Percentiles rank a stretch among this genome's conserved stretches.
Conservation (phyloP, 2,329 filamentous ascomycete species). For the Ophioceras dolichostomum region DNA sequence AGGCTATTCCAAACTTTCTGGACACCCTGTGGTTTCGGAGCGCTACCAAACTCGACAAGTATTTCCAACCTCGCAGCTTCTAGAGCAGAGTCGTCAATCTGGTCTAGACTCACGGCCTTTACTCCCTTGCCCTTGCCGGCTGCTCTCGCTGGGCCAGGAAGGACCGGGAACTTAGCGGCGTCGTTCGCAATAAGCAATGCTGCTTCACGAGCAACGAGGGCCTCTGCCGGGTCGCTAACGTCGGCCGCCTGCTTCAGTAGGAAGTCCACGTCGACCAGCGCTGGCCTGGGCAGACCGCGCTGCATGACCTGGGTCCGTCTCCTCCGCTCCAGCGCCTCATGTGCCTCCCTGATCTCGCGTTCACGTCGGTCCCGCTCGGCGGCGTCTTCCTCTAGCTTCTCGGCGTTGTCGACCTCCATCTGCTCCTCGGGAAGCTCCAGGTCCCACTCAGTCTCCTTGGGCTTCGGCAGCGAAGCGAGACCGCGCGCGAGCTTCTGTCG, state of each 20-base stretch:
- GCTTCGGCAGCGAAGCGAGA: constrained; percentile 77
- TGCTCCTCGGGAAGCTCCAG: constrained; percentile 81
- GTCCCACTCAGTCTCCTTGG: constrained; percentile 90
- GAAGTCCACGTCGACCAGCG: constrained; percentile 55
- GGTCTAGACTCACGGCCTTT: constrained; percentile 43
- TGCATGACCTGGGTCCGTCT: constrained; percentile 89
- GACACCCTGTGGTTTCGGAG: constrained; percentile 36
- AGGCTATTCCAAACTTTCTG: constrained; percentile 40
- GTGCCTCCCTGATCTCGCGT: constrained; percentile 57
- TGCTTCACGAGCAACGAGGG: constrained; percentile 63
- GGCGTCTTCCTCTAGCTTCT: constrained; percentile 44
- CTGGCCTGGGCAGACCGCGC: constrained; percentile 65
- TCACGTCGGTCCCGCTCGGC: constrained; percentile 74
- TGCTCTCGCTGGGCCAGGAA: no score
- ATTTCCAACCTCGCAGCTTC: constrained; percentile 68
- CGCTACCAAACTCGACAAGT: constrained; percentile 50
- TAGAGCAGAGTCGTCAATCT: constrained; percentile 59
- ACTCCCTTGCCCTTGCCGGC: constrained; percentile 54
- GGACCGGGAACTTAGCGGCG: constrained; percentile 59
- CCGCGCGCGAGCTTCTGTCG: constrained; percentile 58
- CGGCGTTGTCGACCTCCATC: constrained; percentile 38
- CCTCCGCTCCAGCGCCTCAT: constrained; percentile 58
- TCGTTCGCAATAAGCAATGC: constrained; percentile 74
- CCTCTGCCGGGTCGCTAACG: constrained; percentile 50
- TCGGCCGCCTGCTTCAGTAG: constrained; percentile 52